Evolutionary conservation across 1,284 basidiomycete genomes (phyloP).

Genomic region (Serendipita sp.): DNA sequence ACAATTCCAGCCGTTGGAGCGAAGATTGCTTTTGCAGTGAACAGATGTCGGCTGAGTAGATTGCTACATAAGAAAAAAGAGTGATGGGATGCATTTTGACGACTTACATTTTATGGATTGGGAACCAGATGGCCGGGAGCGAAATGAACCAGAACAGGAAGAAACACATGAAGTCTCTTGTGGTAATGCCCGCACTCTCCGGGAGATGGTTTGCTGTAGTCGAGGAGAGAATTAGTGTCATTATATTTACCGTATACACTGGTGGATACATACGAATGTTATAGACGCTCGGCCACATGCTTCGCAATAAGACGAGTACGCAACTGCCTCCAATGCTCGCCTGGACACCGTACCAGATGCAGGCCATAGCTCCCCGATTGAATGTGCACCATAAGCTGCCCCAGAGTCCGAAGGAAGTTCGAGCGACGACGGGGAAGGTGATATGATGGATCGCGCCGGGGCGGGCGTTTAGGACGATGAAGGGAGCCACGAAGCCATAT

Average conservation of each 20-base stretch:
- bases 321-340: constrained; percentile 70
- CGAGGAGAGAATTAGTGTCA: constrained; percentile 5
- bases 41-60: constrained; percentile 50
- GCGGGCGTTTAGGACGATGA: constrained; percentile 69
- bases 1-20: constrained; percentile 58
- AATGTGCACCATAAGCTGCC: constrained; percentile 74
- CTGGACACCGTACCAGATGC: constrained; percentile 71
- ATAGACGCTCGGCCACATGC: constrained; percentile 61
- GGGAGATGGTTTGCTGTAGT: constrained; percentile 48
- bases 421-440: constrained; percentile 66
- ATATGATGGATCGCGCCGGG: constrained; percentile 68
- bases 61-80: constrained; percentile 11
- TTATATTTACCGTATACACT: neutral
- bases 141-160: constrained; percentile 78
- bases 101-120: constrained; percentile 60
- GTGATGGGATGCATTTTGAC: constrained; percentile 13
- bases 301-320: constrained; percentile 53
- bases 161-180: constrained; percentile 64
- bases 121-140: constrained; percentile 67
- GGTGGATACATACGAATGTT: constrained; percentile 39
- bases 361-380: constrained; percentile 66
- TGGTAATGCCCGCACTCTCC: constrained; percentile 52
- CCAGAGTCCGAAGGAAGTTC: constrained; percentile 69
- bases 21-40: constrained; percentile 66
- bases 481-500: constrained; percentile 55